Evolutionary conservation across 1,284 basidiomycete genomes (phyloP), one percentile per base, ranked within the genome.

Genomic region (Apiotrichum gamsii): DNA sequence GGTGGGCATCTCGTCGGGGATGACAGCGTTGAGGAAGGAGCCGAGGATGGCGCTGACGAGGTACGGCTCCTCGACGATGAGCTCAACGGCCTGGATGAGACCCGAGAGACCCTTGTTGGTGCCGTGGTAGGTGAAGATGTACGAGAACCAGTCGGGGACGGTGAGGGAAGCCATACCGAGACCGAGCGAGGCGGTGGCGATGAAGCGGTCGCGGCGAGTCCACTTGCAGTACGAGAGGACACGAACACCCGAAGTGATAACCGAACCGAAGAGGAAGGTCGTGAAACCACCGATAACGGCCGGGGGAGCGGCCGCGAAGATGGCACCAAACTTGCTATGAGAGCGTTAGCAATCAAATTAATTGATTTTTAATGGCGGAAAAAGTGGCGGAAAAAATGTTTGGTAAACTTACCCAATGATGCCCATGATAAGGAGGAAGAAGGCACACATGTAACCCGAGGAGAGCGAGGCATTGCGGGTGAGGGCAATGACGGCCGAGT

Each of bases 181-280:
- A 0, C 80, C 80, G 39, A 90, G 67, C n/a, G 84, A 82, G 0
- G 82, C 81, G 4, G 82, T 67, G n/a, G 72, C 65, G 34, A 91
- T 78, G 72, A 93, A 90, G 20, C 89, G 76, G 52, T 88, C 84
- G 15, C 87, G 76, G 2, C 88, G 78, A 11, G 81, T 82, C 65
- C 82, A 90, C 10, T 72, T 66, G 37, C 78, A 74, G 60, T 80
- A 81, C 2, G 82, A 77, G 28, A 93, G 74, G 3, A 93, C 83
- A 29, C 84, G 80, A 31, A 87, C 52, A 39, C 89, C 87, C 0
- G 84, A 85, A 14, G 62, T 60, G 8, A 67, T 64, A 19, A 76
- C 74, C 1, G 63, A 58, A 19, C 65, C 66, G 51, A 75, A 74
- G 15, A 74, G 58, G 53, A 72, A 65, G 5, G 58, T 60, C 8